A percentile compares a stretch with the other conserved stretches of the same genome.
Conservation (phyloP, 108 stramenopile species). For the Skeletonema menzelii region DNA sequence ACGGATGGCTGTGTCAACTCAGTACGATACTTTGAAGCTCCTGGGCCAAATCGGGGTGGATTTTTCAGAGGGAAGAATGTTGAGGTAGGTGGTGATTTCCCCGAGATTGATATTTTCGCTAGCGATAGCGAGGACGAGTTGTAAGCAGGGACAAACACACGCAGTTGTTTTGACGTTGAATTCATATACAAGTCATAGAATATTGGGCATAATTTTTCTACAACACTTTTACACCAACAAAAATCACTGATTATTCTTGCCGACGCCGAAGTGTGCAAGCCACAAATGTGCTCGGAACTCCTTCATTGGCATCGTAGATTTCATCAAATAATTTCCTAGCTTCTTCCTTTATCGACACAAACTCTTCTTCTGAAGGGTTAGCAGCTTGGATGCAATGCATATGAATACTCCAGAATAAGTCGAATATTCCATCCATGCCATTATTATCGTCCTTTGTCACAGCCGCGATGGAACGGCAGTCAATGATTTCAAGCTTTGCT, state of each 20-base stretch:
- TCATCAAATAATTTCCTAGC: conserved; percentile 16
- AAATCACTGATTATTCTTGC: neutral
- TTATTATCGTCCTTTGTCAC: conserved; percentile 18
- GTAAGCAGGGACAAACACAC: neutral
- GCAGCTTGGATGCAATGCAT: conserved; percentile 5
- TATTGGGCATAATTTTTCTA: neutral
- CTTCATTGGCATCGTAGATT: conserved; percentile 8
- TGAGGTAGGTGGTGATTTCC: conserved; percentile 82
- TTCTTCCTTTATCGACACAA: conserved; percentile 11
- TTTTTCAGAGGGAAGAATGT: conserved; percentile 84
- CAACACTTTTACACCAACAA: neutral
- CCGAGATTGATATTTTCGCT: conserved; percentile 77
- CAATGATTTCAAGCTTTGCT: conserved; percentile 13
- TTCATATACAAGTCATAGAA: no score
- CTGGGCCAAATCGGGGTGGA: conserved; percentile 55
- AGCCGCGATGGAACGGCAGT: conserved; percentile 8
- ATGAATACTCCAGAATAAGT: conserved; percentile 36
- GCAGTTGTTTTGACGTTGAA: neutral
- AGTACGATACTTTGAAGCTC: conserved; percentile 72
- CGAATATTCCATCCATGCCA: conserved; percentile 17
- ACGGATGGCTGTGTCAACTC: conserved; percentile 83
- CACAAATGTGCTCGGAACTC: conserved; percentile 16
- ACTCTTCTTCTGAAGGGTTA: conserved; percentile 4
- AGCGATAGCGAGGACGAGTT: conserved; percentile 59
- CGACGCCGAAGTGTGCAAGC: conserved; percentile 16